Evolutionary conservation across 345 rosid species (phyloP).

Genomic region (Alliaria petiolata): DNA sequence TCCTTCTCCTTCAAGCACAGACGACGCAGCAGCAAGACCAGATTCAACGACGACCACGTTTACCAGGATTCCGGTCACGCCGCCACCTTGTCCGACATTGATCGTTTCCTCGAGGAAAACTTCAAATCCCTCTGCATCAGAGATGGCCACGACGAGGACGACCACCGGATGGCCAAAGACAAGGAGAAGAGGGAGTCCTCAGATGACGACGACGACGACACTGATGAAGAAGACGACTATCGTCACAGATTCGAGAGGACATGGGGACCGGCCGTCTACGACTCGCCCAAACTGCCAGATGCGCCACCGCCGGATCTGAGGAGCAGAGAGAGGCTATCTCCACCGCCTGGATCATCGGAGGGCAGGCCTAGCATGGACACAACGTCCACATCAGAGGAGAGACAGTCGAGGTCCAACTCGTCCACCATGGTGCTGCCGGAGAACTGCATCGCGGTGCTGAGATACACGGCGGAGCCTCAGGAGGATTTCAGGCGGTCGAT

Average conservation of each 20-base stretch:
- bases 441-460: slow-evolving; percentile 59
- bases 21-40: not conserved
- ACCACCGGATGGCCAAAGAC: not conserved
- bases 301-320: not conserved
- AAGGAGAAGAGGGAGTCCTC: slow-evolving; percentile 15
- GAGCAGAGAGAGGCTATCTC: slow-evolving; percentile 31
- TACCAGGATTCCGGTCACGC: slow-evolving; percentile 25
- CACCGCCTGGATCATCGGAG: slow-evolving; percentile 47
- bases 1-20: slow-evolving; percentile 45
- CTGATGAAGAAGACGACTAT: not conserved
- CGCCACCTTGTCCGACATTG: slow-evolving; percentile 76
- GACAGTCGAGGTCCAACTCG: slow-evolving; percentile 35
- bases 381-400: slow-evolving; percentile 12
- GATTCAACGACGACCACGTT: slow-evolving; percentile 7
- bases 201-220: not conserved
- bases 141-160: slow-evolving; percentile 33
- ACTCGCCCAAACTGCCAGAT: slow-evolving; percentile 25
- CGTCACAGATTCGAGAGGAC: slow-evolving; percentile 29
- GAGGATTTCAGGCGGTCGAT: slow-evolving; percentile 70
- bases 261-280: slow-evolving; percentile 26
- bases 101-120: slow-evolving; percentile 76
- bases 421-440: slow-evolving; percentile 37
- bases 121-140: slow-evolving; percentile 68
- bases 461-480: slow-evolving; percentile 44
- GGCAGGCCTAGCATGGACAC: slow-evolving; percentile 38